Percentiles rank a stretch among this genome's conserved stretches.
Evolutionary conservation across 208 protist genomes (phyloP).

Genomic region (Leishmania braziliensis): DNA sequence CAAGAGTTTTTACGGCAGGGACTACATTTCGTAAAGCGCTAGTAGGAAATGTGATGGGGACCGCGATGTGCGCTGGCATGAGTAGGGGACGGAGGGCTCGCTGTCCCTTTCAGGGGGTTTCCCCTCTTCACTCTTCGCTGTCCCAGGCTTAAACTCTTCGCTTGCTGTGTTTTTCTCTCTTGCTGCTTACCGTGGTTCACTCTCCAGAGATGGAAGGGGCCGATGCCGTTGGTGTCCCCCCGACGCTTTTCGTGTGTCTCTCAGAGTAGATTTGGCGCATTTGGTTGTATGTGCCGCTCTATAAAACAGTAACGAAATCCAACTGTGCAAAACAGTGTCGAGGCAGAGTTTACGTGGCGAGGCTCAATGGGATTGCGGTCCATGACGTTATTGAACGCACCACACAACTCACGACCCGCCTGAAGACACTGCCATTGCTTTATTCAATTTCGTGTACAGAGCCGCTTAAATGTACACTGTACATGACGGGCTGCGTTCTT

Average conservation of each 20-base stretch:
- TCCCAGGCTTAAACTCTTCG: neutral
- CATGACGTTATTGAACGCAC: neutral
- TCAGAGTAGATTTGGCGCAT: neutral
- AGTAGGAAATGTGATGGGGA: neutral
- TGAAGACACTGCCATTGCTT: neutral
- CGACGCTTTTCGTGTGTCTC: neutral
- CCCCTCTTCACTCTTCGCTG: neutral
- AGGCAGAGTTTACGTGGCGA: neutral
- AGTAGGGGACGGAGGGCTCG: neutral
- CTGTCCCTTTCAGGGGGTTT: neutral
- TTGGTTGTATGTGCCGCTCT: neutral
- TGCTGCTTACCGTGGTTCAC: neutral
- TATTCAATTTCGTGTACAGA: neutral
- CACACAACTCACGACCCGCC: neutral
- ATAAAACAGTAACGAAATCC: neutral
- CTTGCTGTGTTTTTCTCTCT: neutral
- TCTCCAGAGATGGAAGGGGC: neutral
- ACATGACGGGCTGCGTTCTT: neutral
- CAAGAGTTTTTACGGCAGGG: conserved; percentile 69
- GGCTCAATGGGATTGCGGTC: neutral
- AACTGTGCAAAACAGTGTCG: neutral
- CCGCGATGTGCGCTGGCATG: neutral
- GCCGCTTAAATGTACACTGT: neutral
- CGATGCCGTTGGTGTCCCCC: neutral
- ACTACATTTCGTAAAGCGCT: conserved; percentile 46